Conservation (phyloP, 2,329 filamentous ascomycete species). For the Pseudocercospora cruenta region DNA sequence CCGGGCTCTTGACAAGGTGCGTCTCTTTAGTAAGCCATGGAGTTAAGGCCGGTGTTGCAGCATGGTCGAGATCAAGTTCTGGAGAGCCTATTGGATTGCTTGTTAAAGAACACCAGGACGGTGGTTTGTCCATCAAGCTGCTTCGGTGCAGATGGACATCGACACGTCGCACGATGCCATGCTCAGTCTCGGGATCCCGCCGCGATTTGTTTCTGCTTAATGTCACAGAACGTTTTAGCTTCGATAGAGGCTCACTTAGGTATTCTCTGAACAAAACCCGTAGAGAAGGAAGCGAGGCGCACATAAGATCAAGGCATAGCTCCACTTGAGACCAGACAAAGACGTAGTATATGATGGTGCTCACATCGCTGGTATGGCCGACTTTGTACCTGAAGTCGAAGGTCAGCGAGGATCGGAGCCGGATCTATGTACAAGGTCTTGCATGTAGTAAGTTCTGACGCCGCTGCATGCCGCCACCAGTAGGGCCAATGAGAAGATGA, state of each 20-base stretch:
- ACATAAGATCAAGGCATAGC: constrained; percentile 47
- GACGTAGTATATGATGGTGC: constrained; percentile 44
- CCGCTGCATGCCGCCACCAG: constrained; percentile 39
- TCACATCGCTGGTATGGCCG: constrained; percentile 44
- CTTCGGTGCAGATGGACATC: constrained; percentile 4
- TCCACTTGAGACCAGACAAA: constrained; percentile 49
- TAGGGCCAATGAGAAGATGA: constrained; percentile 41
- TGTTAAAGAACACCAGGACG: background rate
- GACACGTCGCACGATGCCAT: constrained; percentile 14
- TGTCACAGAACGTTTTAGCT: constrained; percentile 19
- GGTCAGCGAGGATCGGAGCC: background rate
- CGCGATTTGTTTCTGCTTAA: constrained; percentile 9
- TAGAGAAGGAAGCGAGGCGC: constrained; percentile 48
- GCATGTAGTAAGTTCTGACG: constrained; percentile 42
- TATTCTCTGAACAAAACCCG: constrained; percentile 50
- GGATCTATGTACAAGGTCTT: background rate
- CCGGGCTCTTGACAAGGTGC: constrained; percentile 22
- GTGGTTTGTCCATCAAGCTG: background rate
- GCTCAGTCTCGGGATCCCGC: constrained; percentile 18
- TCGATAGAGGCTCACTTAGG: constrained; percentile 31
- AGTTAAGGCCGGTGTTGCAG: background rate
- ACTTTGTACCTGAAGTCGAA: constrained; percentile 20
- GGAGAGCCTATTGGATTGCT: background rate
- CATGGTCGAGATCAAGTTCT: background rate
- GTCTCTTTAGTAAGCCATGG: background rate